Percentiles rank a stretch among this genome's conserved stretches.
These are phyloP conservation scores for Croton setiger DNA, from an alignment of 441 rosid species.

Conservation along the genomic window DNA sequence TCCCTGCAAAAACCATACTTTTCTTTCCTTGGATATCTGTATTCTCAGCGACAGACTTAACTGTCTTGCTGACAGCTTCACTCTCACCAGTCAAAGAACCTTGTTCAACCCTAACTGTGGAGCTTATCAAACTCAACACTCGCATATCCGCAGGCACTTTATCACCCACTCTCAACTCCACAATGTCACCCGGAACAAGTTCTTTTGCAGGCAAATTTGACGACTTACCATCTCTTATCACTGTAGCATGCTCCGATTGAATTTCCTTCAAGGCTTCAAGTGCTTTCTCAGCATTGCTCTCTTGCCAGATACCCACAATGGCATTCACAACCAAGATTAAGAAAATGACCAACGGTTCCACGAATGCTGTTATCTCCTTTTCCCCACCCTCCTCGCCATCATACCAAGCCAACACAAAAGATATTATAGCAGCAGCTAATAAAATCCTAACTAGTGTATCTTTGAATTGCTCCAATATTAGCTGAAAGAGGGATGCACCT, in stretches of 20 bases:
- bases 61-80: constrained; percentile 49
- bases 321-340: constrained; percentile 84
- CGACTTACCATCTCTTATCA: constrained; percentile 56
- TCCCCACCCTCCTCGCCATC: constrained; percentile 96
- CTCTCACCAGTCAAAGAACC: constrained; percentile 96
- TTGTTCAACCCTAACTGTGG: constrained; percentile 74
- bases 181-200: constrained; percentile 87
- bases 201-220: constrained; percentile 61
- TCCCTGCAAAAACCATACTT: constrained; percentile 81
- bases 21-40: constrained; percentile 84
- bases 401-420: constrained; percentile 70
- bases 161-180: constrained; percentile 83
- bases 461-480: constrained; percentile 76
- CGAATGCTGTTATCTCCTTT: constrained; percentile 83
- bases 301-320: constrained; percentile 89
- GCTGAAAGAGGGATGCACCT: constrained; percentile 48
- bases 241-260: constrained; percentile 73
- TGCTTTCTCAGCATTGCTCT: constrained; percentile 83
- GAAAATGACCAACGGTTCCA: constrained; percentile 89
- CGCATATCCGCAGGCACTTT: constrained; percentile 95
- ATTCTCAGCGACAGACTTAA: constrained; percentile 54
- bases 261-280: constrained; percentile 90
- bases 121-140: constrained; percentile 64
- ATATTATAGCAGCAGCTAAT: constrained; percentile 67
- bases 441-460: constrained; percentile 86